Base-by-base conservation (phyloP, 78 protist genomes). In the Thecamonas trahens region DNA sequence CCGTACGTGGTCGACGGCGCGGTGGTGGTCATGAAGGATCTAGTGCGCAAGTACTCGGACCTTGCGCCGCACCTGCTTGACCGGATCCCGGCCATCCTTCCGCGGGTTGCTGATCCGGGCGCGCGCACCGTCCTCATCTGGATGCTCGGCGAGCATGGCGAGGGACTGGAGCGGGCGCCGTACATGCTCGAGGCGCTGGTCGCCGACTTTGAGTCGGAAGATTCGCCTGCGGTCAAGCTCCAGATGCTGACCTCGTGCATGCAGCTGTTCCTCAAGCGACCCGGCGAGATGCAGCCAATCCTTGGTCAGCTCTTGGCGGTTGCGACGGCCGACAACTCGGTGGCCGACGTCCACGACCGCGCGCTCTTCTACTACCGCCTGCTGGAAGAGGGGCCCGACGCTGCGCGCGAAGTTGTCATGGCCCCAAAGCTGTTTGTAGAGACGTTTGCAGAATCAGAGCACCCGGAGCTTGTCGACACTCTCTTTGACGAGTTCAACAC, bases 401-500 rank as follows among this genome's bases (percentile, higher is more conserved):
- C 50, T 39, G 81, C 76, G 18, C 15, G 52, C 1, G 20, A 28
- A 0, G 61, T 75, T 0, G 74, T 76, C 26, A 34, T 17, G n/a
- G 31, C n/a, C 38, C 60, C 34, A 31, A 26, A 9, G 17, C 7
- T 37, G 37, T 22, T 22, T 15, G 26, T 17, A 6, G 47, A 4
- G 26, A 57, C 58, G 28, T 13, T 80, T 26, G 79, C 47, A 37
- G 85, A 80, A 57, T 35, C 8, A 29, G 61, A 14, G 69, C 67
- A 34, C 44, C 17, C 37, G 63, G 70, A 44, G 42, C 37, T 7
- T 5, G 13, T 61, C 66, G 94, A 91, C 67, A 49, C 52, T 18
- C 72, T 91, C 53, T 86, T 91, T 29, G 92, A 85, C 61, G 95
- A 91, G 69, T 90, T 91, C 61, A 91, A 91, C 81, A 64, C 88